Evolutionary conservation across 345 rosid species (phyloP).

Genomic region (Camelina neglecta): DNA sequence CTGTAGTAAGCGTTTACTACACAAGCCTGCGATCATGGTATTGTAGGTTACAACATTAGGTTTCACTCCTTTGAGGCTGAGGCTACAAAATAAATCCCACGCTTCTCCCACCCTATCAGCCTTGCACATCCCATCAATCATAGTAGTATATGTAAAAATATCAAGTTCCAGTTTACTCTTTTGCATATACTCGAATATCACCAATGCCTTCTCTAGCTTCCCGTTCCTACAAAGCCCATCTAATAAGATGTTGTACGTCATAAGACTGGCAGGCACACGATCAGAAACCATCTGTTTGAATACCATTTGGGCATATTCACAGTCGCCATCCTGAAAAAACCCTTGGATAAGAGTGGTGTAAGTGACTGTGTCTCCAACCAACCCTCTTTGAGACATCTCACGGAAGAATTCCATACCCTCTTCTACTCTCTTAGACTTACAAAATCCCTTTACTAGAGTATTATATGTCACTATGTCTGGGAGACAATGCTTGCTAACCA

Average conservation of each 20-base stretch:
- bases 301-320: neutral
- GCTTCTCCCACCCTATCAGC: neutral
- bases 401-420: neutral
- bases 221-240: neutral
- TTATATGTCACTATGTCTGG: neutral
- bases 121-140: constrained; percentile 12
- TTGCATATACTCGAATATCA: neutral
- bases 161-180: neutral
- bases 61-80: neutral
- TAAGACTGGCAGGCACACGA: neutral
- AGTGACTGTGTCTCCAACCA: neutral
- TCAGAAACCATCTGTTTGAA: neutral
- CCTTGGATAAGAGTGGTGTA: constrained; percentile 18
- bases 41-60: neutral
- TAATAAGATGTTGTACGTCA: neutral
- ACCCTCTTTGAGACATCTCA: constrained; percentile 11
- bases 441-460: neutral
- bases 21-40: constrained; percentile 2
- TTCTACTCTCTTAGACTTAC: neutral
- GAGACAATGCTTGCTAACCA: neutral
- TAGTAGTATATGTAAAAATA: neutral
- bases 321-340: neutral
- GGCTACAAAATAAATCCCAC: neutral
- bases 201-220: neutral
- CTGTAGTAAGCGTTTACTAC: neutral